Percentiles rank a stretch among this genome's conserved stretches.
phyloP scores from a whole-genome alignment of 202 grass and related monocot genomes.

The Schoenoplectus tabernaemontani region DNA sequence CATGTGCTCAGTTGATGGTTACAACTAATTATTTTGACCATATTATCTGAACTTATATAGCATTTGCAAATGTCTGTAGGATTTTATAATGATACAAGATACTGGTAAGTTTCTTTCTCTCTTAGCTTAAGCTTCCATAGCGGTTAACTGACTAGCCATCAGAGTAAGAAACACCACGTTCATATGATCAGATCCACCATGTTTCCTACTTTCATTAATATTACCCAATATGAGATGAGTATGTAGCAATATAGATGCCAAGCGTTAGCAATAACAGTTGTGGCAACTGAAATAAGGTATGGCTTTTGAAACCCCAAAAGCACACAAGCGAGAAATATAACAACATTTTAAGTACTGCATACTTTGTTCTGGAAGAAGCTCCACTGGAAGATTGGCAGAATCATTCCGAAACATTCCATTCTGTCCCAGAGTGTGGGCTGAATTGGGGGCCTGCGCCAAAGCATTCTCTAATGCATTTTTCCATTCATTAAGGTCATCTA shows the following conservation, averaged over 20 bases:
- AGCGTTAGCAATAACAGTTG: not conserved
- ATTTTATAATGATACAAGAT: not conserved
- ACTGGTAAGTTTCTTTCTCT: not conserved
- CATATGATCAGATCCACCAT: not conserved
- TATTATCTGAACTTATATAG: not conserved
- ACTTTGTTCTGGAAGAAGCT: conserved; percentile 44
- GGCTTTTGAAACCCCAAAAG: not conserved
- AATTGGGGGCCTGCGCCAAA: conserved; percentile 66
- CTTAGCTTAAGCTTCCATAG: not conserved
- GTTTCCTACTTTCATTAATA: not conserved
- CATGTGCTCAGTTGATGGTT: not conserved
- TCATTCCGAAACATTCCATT: conserved; percentile 73
- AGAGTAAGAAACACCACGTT: not conserved
- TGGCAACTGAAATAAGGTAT: not conserved
- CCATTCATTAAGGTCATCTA: conserved; percentile 85
- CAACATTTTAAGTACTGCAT: conserved; percentile 8
- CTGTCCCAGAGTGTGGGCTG: conserved; percentile 45
- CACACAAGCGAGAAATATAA: conserved; percentile 25
- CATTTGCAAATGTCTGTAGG: not conserved
- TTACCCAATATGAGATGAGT: not conserved
- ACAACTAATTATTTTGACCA: not conserved
- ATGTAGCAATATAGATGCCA: not conserved
- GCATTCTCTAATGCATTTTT: conserved; percentile 85
- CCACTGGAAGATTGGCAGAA: conserved; percentile 40
- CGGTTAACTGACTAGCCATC: not conserved